Evolutionary conservation across 2,329 filamentous ascomycete species (phyloP).

Genomic region (Cercospora beticola): DNA sequence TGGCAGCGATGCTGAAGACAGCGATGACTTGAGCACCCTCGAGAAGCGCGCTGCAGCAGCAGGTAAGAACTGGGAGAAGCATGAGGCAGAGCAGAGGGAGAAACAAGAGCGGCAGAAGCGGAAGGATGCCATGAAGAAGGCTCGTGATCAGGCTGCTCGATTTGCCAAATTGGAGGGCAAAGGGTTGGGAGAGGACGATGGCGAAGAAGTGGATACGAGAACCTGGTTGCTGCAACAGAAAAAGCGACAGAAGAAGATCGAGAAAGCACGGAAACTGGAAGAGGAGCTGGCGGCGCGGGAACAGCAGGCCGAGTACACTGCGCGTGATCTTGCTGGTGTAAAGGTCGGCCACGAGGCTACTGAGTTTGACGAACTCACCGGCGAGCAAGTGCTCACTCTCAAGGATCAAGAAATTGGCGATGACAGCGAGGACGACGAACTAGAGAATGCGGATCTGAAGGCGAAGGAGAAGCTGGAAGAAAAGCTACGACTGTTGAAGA

Average conservation of each 20-base stretch:
- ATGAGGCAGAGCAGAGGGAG: conserved; percentile 66
- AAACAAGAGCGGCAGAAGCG: conserved; percentile 78
- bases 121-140: conserved; percentile 80
- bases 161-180: conserved; percentile 75
- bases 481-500: conserved; percentile 82
- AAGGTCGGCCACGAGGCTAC: conserved; percentile 86
- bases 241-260: conserved; percentile 91
- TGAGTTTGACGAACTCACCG: conserved; percentile 70
- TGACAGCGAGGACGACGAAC: conserved; percentile 79
- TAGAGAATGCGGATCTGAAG: conserved; percentile 72
- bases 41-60: conserved; percentile 74
- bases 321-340: conserved; percentile 82
- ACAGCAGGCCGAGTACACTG: conserved; percentile 73
- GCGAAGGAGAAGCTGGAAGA: conserved; percentile 73
- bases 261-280: conserved; percentile 66
- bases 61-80: conserved; percentile 71
- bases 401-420: conserved; percentile 86
- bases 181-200: conserved; percentile 76
- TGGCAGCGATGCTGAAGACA: conserved; percentile 40
- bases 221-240: conserved; percentile 86
- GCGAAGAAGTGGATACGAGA: conserved; percentile 69
- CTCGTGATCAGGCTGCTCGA: conserved; percentile 78
- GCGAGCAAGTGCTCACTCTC: conserved; percentile 89
- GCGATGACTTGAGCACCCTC: conserved; percentile 74
- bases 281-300: conserved; percentile 74